These are phyloP conservation scores for Linnemannia zychae DNA, from an alignment of 192 early-diverging fungal genomes.

Conservation along the genomic window DNA sequence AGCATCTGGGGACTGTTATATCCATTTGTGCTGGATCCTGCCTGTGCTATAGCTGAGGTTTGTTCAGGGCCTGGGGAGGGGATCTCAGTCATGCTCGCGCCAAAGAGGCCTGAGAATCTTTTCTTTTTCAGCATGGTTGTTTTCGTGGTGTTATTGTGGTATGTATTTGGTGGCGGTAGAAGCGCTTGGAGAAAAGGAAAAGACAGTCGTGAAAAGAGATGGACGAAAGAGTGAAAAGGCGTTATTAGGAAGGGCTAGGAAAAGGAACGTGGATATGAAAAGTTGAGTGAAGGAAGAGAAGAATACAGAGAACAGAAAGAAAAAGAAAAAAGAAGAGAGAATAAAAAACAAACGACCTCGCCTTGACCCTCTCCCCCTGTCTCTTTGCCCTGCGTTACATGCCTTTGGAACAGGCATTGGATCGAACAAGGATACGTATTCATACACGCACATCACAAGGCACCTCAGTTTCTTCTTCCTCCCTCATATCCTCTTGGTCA, in stretches of 20 bases:
- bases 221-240: neutral
- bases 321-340: neutral
- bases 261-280: constrained; percentile 20
- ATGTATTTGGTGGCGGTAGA: neutral
- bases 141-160: neutral
- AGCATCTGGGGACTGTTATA: constrained; percentile 25
- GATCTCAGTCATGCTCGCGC: constrained; percentile 39
- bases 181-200: neutral
- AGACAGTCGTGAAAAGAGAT: neutral
- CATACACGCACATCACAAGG: neutral
- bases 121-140: constrained; percentile 43
- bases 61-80: constrained; percentile 45
- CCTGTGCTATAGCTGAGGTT: neutral
- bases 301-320: neutral
- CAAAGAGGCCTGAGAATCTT: constrained; percentile 48
- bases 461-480: neutral
- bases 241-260: neutral
- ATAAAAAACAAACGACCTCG: neutral
- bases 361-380: neutral
- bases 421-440: neutral
- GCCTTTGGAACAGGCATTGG: neutral
- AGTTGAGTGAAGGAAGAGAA: neutral
- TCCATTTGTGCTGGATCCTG: neutral
- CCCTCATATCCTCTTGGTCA: neutral
- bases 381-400: neutral